Conservation (phyloP, 2,329 filamentous ascomycete species). For the Verticillium longisporum region DNA sequence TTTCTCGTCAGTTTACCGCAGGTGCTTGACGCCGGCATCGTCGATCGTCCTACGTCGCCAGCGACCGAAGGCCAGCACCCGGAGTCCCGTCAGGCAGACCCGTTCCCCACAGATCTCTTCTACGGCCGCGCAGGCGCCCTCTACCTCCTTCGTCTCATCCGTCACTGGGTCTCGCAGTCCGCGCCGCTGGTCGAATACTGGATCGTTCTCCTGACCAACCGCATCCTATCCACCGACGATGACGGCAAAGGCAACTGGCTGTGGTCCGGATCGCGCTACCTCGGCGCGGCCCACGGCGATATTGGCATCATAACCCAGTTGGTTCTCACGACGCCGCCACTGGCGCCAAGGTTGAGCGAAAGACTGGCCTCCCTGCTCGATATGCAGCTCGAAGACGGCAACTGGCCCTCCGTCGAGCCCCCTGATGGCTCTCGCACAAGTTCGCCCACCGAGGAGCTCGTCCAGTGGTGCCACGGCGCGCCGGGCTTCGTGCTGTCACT, state of each 20-base stretch:
- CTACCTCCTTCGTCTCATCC: slow-evolving; percentile 60
- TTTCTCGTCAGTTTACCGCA: slow-evolving; percentile 32
- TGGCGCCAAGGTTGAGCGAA: slow-evolving; percentile 45
- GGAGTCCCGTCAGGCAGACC: slow-evolving; percentile 19
- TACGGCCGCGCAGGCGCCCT: slow-evolving; percentile 63
- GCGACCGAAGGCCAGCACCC: background rate
- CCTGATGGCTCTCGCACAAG: slow-evolving; percentile 14
- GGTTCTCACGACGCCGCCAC: slow-evolving; percentile 47
- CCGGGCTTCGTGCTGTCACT: slow-evolving; percentile 57
- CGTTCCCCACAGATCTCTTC: slow-evolving; percentile 51
- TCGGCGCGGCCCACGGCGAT: slow-evolving; percentile 61
- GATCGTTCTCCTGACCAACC: slow-evolving; percentile 49
- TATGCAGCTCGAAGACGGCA: slow-evolving; percentile 54
- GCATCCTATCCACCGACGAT: slow-evolving; percentile 46
- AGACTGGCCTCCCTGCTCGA: slow-evolving; percentile 49
- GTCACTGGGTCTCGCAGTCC: slow-evolving; percentile 45
- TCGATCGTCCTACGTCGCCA: background rate
- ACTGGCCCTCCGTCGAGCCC: slow-evolving; percentile 52
- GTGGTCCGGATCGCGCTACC: slow-evolving; percentile 55
- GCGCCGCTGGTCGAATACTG: slow-evolving; percentile 42
- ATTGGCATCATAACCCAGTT: slow-evolving; percentile 68
- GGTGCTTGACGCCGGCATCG: slow-evolving; percentile 17
- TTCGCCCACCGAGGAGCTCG: slow-evolving; percentile 30
- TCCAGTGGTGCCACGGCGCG: slow-evolving; percentile 64
- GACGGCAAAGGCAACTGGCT: slow-evolving; percentile 45